Percentiles rank a stretch among this genome's conserved stretches.
Evolutionary conservation across 495 filamentous ascomycete species (phyloP).

Genomic region (Talaromyces thailandensis): DNA sequence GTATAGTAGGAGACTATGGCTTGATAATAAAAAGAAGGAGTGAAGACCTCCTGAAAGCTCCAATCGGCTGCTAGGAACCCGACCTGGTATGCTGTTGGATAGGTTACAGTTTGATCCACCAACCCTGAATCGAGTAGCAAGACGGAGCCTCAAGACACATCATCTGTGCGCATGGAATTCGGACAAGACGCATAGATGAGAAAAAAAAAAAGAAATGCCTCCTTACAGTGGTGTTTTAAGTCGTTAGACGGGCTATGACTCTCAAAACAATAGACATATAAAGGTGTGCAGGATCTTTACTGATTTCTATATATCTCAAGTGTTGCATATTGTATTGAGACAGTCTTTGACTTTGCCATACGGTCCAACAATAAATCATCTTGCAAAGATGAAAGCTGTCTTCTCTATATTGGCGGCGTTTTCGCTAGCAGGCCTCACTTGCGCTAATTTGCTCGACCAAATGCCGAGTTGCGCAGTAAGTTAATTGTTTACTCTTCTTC

Average conservation of each 20-base stretch:
- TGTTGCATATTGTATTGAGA: neutral
- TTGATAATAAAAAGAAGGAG: neutral
- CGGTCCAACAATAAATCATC: neutral
- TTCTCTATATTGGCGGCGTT: neutral
- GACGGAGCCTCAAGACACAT: neutral
- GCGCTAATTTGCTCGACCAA: neutral
- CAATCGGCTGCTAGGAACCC: neutral
- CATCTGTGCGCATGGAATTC: neutral
- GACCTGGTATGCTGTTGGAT: neutral
- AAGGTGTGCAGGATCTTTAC: neutral
- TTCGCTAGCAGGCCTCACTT: neutral
- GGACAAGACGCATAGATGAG: neutral
- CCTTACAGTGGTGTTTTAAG: neutral
- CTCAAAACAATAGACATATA: neutral
- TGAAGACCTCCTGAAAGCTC: neutral
- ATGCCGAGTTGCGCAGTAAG: neutral
- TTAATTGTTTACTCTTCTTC: neutral
- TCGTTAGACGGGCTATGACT: neutral
- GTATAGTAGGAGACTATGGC: neutral
- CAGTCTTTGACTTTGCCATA: neutral
- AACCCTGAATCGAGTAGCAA: neutral
- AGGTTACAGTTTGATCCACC: neutral
- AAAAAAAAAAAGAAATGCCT: neutral
- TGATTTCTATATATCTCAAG: neutral
- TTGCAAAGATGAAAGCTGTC: neutral